A percentile compares a stretch with the other conserved stretches of the same genome.
Conservation (phyloP, 2,329 filamentous ascomycete species). For the Ophiognomonia clavigignenti-juglandacearum region DNA sequence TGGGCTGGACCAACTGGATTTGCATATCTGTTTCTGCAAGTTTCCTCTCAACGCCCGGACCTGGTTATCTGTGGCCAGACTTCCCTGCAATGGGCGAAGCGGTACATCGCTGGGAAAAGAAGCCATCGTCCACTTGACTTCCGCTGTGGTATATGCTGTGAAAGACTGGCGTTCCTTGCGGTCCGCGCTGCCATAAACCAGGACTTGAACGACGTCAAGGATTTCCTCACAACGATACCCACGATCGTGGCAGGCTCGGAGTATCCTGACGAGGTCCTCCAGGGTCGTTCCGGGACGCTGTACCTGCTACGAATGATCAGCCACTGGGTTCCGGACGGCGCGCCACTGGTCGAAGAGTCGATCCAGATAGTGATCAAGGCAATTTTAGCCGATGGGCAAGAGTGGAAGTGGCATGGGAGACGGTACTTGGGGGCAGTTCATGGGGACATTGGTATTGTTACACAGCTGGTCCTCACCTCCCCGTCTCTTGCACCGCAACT, state of each 20-base stretch:
- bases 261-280: constrained; percentile 56
- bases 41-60: constrained; percentile 39
- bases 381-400: constrained; percentile 47
- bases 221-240: constrained; percentile 36
- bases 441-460: constrained; percentile 65
- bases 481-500: constrained; percentile 50
- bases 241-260: constrained; percentile 32
- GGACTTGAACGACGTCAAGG: constrained; percentile 31
- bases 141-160: constrained; percentile 45
- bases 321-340: constrained; percentile 47
- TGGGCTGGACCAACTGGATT: constrained; percentile 50
- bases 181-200: constrained; percentile 38
- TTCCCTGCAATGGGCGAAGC: constrained; percentile 39
- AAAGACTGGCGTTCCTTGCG: constrained; percentile 42
- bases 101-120: constrained; percentile 39
- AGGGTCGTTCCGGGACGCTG: constrained; percentile 63
- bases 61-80: constrained; percentile 37
- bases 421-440: constrained; percentile 62
- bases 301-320: constrained; percentile 63
- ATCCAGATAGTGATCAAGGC: constrained; percentile 53
- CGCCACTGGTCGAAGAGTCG: constrained; percentile 44
- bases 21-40: constrained; percentile 49
- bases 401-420: constrained; percentile 61
- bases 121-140: constrained; percentile 31
- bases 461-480: constrained; percentile 59